Percentiles rank a stretch among this genome's conserved stretches.
phyloP scores from a whole-genome alignment of 2,329 filamentous ascomycete species.

The Stagonosporopsis vannaccii region DNA sequence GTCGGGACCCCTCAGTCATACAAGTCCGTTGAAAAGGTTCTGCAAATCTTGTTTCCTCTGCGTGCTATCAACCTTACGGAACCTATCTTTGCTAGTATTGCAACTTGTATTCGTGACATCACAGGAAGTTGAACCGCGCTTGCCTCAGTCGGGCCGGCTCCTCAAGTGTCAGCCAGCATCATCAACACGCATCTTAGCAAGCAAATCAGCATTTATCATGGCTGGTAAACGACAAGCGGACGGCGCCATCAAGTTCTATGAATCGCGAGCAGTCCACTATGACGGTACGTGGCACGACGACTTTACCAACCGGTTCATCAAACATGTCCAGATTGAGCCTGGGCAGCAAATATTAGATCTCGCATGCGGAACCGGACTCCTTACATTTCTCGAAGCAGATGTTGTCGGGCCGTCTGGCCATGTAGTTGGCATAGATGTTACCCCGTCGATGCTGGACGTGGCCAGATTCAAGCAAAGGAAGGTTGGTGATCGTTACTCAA shows the following conservation, averaged over 20 bases:
- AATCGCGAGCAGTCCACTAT: slow-evolving; percentile 46
- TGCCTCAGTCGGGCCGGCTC: slow-evolving; percentile 2
- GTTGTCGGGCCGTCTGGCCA: slow-evolving; percentile 48
- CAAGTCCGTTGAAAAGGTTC: not conserved
- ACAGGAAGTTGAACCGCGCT: not conserved
- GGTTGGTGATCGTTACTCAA: slow-evolving; percentile 36
- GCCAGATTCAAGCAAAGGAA: slow-evolving; percentile 42
- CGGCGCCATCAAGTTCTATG: slow-evolving; percentile 46
- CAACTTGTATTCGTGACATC: not conserved
- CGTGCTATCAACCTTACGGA: not conserved
- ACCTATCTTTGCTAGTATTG: not conserved
- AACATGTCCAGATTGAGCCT: slow-evolving; percentile 39
- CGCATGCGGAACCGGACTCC: slow-evolving; percentile 56
- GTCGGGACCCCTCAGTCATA: slow-evolving; percentile 11
- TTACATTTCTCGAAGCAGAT: slow-evolving; percentile 51
- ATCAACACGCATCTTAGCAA: not conserved
- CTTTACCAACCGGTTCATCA: slow-evolving; percentile 50
- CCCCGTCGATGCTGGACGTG: slow-evolving; percentile 50
- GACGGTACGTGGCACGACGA: slow-evolving; percentile 53
- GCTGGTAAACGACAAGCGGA: slow-evolving; percentile 32
- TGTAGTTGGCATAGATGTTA: slow-evolving; percentile 54
- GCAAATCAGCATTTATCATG: not conserved
- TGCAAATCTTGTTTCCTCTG: not conserved
- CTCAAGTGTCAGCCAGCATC: not conserved
- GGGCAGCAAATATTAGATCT: slow-evolving; percentile 55